Base-by-base conservation (phyloP, 2,329 filamentous ascomycete genomes). In the Paecilomyces formosus region DNA sequence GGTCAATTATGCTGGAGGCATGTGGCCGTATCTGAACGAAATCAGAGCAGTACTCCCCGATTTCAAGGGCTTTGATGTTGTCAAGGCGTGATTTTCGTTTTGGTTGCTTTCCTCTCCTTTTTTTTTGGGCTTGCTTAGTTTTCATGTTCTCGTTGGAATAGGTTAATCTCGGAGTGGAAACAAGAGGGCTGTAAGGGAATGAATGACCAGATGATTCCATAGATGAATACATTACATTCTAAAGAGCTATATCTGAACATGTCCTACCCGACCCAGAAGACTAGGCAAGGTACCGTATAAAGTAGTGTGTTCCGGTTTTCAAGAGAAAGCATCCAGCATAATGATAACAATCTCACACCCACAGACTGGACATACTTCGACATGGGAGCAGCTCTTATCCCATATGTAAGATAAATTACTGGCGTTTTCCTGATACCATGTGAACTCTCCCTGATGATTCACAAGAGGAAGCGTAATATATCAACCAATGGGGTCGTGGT, bases 1-100 rank as follows among this genome's bases (percentile, higher is more conserved):
- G 3, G 70, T 84, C 15, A 78, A 78, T 55, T 86, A 69, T 53
- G 56, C 66, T 13, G 70, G 69, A 21, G 70, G 70, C 3, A 57
- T 70, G 18, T 56, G 54, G 18, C 50, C 53, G 24, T 68, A 68
- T 56, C 28, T 53, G 39, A 31, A 62, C 31, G 65, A 67, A 35
- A 66, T 66, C 53, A 55, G 64, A 35, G 55, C 52, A 11, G 61
- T 57, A 15, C 53, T 67, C 49, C 60, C 63, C 9, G 50, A 21
- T 12, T 63, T 62, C 31, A 55, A 55, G 15, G 65, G 65, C 5
- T 67, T 67, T 53, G 53, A 64, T 5, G 55, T 61, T 28, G 64
- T 67, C 39, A 61, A 62, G 51, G 55, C 51, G 7, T 61, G n/a
- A 56, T 52, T 2, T 26, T 24, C 5, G 24, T 52, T 2, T 26